Evolutionary conservation across 176 grass and related monocot species (phyloP), one percentile per base, ranked within the genome.

Genomic region (Oropetium thomaeum): DNA sequence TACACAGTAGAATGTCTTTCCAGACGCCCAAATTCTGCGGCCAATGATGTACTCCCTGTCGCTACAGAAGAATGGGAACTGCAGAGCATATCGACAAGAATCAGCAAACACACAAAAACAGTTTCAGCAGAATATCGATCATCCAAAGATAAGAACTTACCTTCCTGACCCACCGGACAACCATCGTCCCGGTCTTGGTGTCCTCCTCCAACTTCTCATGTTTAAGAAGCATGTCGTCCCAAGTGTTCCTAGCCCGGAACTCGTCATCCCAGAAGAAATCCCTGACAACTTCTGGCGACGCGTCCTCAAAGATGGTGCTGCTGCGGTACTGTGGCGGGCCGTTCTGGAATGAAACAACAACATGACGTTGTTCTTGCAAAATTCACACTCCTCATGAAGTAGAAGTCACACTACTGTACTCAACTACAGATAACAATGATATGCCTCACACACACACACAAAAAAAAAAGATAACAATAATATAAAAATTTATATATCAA

Each of bases 231-330:
- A 99, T 96, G 58, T 99, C 87, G 13, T 99, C 96, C 89, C 89
- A 99, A 1, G 65, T 65, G 79, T 92, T 99, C 34, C 83, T 92
- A 5, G 67, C 85, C 71, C 96, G 82, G 77, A 99, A 99, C 25
- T 99, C 92, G 15, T 99, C 96, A 4, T 99, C 96, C 96, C 96
- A 92, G 78, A 99, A 99, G 87, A 99, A 96, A 76, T 96, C 96
- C 73, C 87, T 83, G 3, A 99, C 84, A 10, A 87, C 77, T 43
- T 96, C 96, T 15, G 96, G 84, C 0, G 82, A 86, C 0, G 92
- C 72, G 58, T 99, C 92, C 62, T 99, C 96, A 22, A 95, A 96
- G 58, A 99, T 66, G 2, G 92, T 88, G 64, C 96, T 99, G 59
- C 85, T 99, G 38, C 92, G 82, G 57, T 87, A 99, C 42, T 99